Base-by-base conservation (phyloP, 75 land plant genomes). In the Isoetes taiwanensis region DNA sequence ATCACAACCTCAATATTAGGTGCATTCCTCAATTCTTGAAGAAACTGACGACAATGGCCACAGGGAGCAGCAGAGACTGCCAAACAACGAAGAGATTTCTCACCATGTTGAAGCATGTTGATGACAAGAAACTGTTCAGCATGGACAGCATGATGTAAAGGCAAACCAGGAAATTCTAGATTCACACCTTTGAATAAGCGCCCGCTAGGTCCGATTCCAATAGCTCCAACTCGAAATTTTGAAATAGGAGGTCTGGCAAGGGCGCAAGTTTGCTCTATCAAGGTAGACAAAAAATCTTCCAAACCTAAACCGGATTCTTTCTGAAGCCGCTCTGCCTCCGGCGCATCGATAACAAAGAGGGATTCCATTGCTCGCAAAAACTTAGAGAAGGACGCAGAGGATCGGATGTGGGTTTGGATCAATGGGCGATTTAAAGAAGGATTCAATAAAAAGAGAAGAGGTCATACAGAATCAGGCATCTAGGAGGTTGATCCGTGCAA, bases 1-100 rank as follows among this genome's bases (percentile, higher is more conserved):
- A 91, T 68, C 58, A 73, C 59, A 68, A 94, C 64, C 28, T 61
- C 37, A 43, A 94, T 64, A 41, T 75, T 64, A 29, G 73, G 34
- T 12, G 82, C 77, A 52, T 31, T 56, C 23, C 86, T 69, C 57
- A 94, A 14, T 56, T 94, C 99, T 63, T 94, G 99, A 29, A 94
- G 68, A 68, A 94, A 94, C 62, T 94, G 99, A 63, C 95, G 76
- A 77, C 99, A 94, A 64, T 94, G 99, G 59, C 99, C 99, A 65
- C 99, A 94, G 20, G 99, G 99, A 42, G 80, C 74, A 55, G 81
- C 69, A 35, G 99, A 94, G 59, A 94, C 99, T 48, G 95, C 99
- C 54, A 94, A 41, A 32, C 57, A 16, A 30, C 32, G 57, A 76
- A 68, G 26, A 19, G 52, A 14, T 55, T 73, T 41, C 66, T 72